Evolutionary conservation across 1,284 basidiomycete species (phyloP).

Genomic region (Trichosporon coremiiforme): DNA sequence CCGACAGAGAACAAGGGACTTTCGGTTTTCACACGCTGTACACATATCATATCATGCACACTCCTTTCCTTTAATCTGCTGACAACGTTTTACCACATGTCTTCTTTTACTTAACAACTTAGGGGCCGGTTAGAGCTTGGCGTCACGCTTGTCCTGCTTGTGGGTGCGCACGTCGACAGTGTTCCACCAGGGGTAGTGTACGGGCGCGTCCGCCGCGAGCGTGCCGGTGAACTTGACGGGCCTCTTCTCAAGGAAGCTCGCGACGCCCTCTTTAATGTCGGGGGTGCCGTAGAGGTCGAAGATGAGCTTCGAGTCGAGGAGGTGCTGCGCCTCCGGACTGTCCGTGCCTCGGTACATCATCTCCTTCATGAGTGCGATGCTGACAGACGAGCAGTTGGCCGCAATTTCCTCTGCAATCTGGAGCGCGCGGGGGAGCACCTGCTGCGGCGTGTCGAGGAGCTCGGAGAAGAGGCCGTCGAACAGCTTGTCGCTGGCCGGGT

Average conservation of each 20-base stretch:
- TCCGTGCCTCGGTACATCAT: constrained; percentile 25
- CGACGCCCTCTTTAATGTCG: constrained; percentile 32
- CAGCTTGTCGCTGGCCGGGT: constrained; percentile 23
- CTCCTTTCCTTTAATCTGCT: neutral
- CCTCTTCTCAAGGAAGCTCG: constrained; percentile 30
- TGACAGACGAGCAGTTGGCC: constrained; percentile 24
- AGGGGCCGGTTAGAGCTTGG: neutral
- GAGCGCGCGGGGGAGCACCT: constrained; percentile 29
- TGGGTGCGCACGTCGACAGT: constrained; percentile 22
- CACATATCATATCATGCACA: too few species aligned
- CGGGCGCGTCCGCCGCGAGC: constrained; percentile 22
- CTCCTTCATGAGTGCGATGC: constrained; percentile 25
- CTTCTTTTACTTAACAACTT: neutral
- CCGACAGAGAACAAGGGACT: too few species aligned
- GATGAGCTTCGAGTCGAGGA: constrained; percentile 30
- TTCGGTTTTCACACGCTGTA: too few species aligned
- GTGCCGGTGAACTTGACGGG: constrained; percentile 28
- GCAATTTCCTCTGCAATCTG: constrained; percentile 27
- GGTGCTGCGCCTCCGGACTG: constrained; percentile 32
- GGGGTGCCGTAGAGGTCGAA: constrained; percentile 21
- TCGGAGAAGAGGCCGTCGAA: constrained; percentile 31
- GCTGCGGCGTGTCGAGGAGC: constrained; percentile 21
- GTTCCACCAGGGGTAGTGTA: constrained; percentile 29
- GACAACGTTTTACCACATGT: too few species aligned
- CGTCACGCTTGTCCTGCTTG: constrained; percentile 5